Evolutionary conservation across 73 alveolate species (phyloP).

Genomic region (Urostyla sp.): DNA sequence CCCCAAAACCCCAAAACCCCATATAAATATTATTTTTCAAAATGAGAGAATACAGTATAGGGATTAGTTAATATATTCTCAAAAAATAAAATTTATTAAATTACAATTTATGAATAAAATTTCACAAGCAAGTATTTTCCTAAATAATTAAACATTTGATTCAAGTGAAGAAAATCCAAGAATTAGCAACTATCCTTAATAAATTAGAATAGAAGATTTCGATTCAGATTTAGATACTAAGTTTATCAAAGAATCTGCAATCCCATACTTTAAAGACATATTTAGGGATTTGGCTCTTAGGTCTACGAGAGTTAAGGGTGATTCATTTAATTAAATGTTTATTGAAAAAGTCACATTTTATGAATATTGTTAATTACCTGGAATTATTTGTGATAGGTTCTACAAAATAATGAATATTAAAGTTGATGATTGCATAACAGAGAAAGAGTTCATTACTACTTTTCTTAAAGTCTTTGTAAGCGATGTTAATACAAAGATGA

Average conservation of each 20-base stretch:
- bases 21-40: too few species aligned
- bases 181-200: too few species aligned
- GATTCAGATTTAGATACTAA: slow-evolving; percentile 45
- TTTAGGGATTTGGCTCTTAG: slow-evolving; percentile 49
- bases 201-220: slow-evolving; percentile 48
- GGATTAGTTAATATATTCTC: too few species aligned
- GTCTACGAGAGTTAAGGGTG: slow-evolving; percentile 25
- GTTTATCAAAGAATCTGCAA: slow-evolving; percentile 47
- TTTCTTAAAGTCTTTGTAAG: slow-evolving; percentile 29
- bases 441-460: slow-evolving; percentile 18
- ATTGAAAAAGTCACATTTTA: slow-evolving; percentile 48
- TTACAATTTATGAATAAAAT: too few species aligned
- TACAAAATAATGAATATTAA: slow-evolving; percentile 20
- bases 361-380: slow-evolving; percentile 44
- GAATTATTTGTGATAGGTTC: slow-evolving; percentile 43
- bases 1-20: too few species aligned
- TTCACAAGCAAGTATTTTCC: too few species aligned
- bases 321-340: background rate
- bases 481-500: slow-evolving; percentile 41
- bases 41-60: too few species aligned
- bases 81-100: too few species aligned
- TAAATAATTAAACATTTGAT: too few species aligned
- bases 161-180: too few species aligned
- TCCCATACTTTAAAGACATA: slow-evolving; percentile 53
- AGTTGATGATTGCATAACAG: slow-evolving; percentile 16